Evolutionary conservation across 2,329 filamentous ascomycete species (phyloP).

Genomic region (Simplicillium aogashimaense): DNA sequence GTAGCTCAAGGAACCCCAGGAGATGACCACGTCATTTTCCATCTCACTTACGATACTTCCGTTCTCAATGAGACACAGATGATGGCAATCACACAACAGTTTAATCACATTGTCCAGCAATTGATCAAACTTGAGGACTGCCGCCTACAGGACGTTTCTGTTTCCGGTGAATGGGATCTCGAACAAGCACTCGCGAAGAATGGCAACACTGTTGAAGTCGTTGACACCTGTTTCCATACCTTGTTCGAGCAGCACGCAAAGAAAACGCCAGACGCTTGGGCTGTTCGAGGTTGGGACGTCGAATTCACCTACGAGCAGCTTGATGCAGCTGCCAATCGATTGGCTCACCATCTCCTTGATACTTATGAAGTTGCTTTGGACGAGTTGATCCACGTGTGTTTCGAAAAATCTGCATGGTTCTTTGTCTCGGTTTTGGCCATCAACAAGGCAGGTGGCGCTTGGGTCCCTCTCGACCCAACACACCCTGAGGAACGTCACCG

Average conservation of each 20-base stretch:
- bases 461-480: conserved; percentile 15
- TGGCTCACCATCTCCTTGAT: not conserved
- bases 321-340: not conserved
- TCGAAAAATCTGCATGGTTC: conserved; percentile 16
- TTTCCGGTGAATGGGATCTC: conserved; percentile 5
- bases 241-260: not conserved
- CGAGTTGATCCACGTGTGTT: conserved; percentile 12
- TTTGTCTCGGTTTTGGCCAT: conserved; percentile 12
- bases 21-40: conserved; percentile 3
- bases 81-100: conserved; percentile 7
- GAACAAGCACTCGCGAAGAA: conserved; percentile 8
- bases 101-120: conserved; percentile 9
- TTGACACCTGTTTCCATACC: conserved; percentile 2
- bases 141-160: conserved; percentile 4
- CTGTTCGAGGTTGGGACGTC: conserved; percentile 1
- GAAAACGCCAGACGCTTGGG: not conserved
- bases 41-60: conserved; percentile 6
- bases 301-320: not conserved
- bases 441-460: conserved; percentile 14
- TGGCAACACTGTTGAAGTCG: conserved; percentile 1
- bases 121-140: conserved; percentile 6
- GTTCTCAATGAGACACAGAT: conserved; percentile 9
- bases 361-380: conserved; percentile 16
- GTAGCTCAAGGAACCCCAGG: conserved; percentile 13
- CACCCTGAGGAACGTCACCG: conserved; percentile 9